Evolutionary conservation across 441 rosid species (phyloP).

Genomic region (Erysimum pusillum): DNA sequence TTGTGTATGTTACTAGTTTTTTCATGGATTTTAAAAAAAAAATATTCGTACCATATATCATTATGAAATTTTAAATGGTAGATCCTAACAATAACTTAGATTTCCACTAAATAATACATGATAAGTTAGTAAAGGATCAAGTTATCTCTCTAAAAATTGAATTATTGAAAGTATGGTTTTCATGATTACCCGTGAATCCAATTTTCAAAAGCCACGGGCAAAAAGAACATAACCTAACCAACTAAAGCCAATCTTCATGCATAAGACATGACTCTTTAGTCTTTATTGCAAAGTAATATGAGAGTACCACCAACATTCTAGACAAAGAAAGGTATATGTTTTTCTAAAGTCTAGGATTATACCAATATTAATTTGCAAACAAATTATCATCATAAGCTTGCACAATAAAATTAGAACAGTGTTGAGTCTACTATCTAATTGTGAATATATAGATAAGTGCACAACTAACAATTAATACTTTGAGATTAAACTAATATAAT

Average conservation of each 20-base stretch:
- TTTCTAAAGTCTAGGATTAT: too few species aligned
- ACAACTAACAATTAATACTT: background rate
- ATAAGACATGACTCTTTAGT: constrained; percentile 47
- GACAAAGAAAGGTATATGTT: constrained; percentile 44
- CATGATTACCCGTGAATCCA: constrained; percentile 50
- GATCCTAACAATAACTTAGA: background rate
- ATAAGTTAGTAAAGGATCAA: constrained; percentile 13
- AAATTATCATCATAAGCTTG: too few species aligned
- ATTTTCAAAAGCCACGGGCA: constrained; percentile 33
- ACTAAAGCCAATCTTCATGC: constrained; percentile 50
- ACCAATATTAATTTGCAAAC: too few species aligned
- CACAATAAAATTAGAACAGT: too few species aligned
- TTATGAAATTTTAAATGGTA: background rate
- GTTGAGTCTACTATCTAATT: too few species aligned
- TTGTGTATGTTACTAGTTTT: too few species aligned
- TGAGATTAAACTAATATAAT: constrained; percentile 1
- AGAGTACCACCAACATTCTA: constrained; percentile 31
- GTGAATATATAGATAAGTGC: too few species aligned
- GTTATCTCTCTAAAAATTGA: constrained; percentile 6
- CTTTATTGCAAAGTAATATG: constrained; percentile 40
- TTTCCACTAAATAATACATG: background rate
- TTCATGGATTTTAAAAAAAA: too few species aligned
- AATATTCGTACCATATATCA: background rate
- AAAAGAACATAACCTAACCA: constrained; percentile 42
- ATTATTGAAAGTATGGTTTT: constrained; percentile 15